Base-by-base conservation (phyloP, 805 yeast species). In the Pichia gijzeniarum region DNA sequence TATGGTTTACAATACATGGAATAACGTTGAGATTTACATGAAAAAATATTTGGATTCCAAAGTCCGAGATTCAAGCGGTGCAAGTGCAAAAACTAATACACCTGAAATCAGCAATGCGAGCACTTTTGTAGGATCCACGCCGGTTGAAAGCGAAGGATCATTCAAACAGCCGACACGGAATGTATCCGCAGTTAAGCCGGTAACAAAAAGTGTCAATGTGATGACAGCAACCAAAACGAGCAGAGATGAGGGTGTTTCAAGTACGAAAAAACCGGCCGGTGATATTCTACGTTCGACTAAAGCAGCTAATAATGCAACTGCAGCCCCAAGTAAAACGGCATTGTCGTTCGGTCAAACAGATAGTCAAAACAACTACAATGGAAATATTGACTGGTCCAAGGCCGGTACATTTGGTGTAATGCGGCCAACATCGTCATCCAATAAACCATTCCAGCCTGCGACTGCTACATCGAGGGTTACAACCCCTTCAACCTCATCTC, bases 1-100 rank as follows among this genome's bases (percentile, higher is more conserved):
- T 25, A 41, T 27, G 6, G 45, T 53, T 7, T 58, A 60, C 25
- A 20, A 14, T 21, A 38, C 48, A 2, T 44, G 54, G 44, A 30
- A 19, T 14, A 35, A 20, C 5, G 48, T 55, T 37, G 56, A 54
- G 36, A 16, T 8, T 1, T 50, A 41, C 44, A 25, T 55, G 34
- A 51, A 44, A 21, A 34, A 31, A 9, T 41, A 41, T 13, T 37
- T 51, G 7, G 43, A 46, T 20, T 12, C 40, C 4, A 38, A 25
- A 9, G 36, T 45, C 6, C 7, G n/a, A 21, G 19, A 19, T n/a
- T 18, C 46, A 28, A 32, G 13, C 5, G 33, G n/a, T 13, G 22
- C 25, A 10, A 10, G 8, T 30, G 6, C 37, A 16, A 30, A 12
- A 10, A 30, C 14, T 13, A 30, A 12, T 13, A 14, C 16, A 5